Conservation (phyloP, 371 early-diverging fungal species). For the Actinomucor elegans region DNA sequence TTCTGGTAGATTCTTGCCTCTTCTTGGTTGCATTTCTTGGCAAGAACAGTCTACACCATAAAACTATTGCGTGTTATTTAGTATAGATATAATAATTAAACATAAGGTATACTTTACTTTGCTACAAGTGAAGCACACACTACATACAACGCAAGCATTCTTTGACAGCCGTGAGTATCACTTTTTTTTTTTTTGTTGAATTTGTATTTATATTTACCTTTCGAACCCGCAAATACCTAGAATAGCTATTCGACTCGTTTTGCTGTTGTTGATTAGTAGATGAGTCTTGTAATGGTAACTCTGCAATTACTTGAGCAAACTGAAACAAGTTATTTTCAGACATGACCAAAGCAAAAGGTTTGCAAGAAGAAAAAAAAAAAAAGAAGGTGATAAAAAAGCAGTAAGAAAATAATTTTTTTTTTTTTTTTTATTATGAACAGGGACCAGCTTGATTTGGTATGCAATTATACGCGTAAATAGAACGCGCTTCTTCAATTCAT, state of each 20-base stretch:
- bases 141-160: conserved; percentile 27
- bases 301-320: conserved; percentile 21
- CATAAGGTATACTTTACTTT: conserved; percentile 9
- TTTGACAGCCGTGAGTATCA: background rate
- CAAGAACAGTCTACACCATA: conserved; percentile 33
- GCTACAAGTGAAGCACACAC: conserved; percentile 28
- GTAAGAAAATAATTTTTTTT: no score
- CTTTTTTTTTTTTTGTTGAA: background rate
- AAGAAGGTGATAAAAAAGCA: background rate
- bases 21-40: conserved; percentile 28
- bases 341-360: conserved; percentile 1
- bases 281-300: conserved; percentile 15
- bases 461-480: background rate
- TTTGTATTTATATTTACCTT: background rate
- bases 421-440: background rate
- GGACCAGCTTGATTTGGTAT: background rate
- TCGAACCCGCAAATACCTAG: conserved; percentile 5
- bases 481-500: no score
- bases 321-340: conserved; percentile 26
- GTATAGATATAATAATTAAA: background rate
- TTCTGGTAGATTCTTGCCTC: conserved; percentile 36
- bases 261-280: background rate
- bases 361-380: background rate
- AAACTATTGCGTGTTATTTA: no score
- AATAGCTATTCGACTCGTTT: background rate